phyloP scores from a whole-genome alignment of 495 filamentous ascomycete genomes.

The Penicillium flavigenum region DNA sequence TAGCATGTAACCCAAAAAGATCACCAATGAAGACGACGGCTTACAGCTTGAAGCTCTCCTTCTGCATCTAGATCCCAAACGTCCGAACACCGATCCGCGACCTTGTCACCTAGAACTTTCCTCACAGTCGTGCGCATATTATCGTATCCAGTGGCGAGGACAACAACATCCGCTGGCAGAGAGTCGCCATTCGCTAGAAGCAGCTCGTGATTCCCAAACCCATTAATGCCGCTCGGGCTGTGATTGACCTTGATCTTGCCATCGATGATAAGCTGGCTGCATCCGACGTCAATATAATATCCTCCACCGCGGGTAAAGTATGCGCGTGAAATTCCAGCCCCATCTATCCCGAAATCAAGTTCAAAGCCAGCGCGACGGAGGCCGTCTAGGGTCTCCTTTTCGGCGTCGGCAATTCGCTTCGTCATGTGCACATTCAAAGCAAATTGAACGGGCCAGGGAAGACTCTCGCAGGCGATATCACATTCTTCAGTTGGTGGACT shows the following conservation, averaged over 20 bases:
- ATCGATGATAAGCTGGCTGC: conserved; percentile 69
- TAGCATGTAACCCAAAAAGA: conserved; percentile 8
- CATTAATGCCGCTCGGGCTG: conserved; percentile 57
- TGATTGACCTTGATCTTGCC: conserved; percentile 75
- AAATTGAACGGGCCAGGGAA: conserved; percentile 60
- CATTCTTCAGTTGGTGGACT: conserved; percentile 57
- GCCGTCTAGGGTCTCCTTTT: conserved; percentile 57
- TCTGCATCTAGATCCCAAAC: conserved; percentile 82
- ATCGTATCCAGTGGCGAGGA: conserved; percentile 79
- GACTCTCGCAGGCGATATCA: conserved; percentile 57
- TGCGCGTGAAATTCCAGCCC: conserved; percentile 63
- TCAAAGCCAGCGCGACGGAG: conserved; percentile 66
- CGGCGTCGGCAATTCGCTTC: conserved; percentile 44
- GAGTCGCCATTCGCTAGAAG: conserved; percentile 61
- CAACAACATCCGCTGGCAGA: conserved; percentile 72
- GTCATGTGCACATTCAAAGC: conserved; percentile 53
- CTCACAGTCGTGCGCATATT: conserved; percentile 68
- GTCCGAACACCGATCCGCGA: conserved; percentile 63
- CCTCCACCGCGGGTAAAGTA: conserved; percentile 73
- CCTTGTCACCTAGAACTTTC: conserved; percentile 65
- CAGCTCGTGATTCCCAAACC: conserved; percentile 54
- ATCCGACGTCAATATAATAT: conserved; percentile 77
- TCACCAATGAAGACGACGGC: not conserved
- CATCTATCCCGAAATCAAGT: conserved; percentile 63
- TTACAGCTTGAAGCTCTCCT: conserved; percentile 61